phyloP scores from a whole-genome alignment of 805 yeast species.

The Kazachstania psychrophila region DNA sequence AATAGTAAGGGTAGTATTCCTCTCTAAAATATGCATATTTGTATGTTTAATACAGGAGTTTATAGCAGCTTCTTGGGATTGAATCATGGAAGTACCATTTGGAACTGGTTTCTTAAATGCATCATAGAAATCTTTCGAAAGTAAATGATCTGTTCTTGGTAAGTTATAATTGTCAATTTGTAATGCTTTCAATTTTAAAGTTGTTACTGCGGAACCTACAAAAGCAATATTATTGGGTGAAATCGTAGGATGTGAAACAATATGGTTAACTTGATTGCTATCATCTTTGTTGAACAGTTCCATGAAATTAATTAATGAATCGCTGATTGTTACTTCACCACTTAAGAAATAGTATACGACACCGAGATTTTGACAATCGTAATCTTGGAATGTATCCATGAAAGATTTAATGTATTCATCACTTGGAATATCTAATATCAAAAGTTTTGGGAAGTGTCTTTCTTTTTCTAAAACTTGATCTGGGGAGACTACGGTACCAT shows the following conservation, averaged over 20 bases:
- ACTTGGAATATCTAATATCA: slow-evolving; percentile 69
- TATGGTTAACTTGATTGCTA: slow-evolving; percentile 42
- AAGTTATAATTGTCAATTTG: slow-evolving; percentile 35
- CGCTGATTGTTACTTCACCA: slow-evolving; percentile 39
- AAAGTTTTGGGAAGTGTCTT: slow-evolving; percentile 46
- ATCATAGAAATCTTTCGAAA: slow-evolving; percentile 27
- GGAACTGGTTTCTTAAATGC: slow-evolving; percentile 27
- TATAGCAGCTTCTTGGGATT: slow-evolving; percentile 16
- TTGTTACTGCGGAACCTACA: slow-evolving; percentile 42
- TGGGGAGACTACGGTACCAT: slow-evolving; percentile 54
- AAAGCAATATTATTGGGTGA: slow-evolving; percentile 55
- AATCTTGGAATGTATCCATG: slow-evolving; percentile 22
- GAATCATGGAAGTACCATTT: slow-evolving; percentile 16
- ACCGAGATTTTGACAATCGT: slow-evolving; percentile 27
- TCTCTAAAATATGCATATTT: slow-evolving; percentile 21
- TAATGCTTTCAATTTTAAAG: slow-evolving; percentile 49
- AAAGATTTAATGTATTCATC: slow-evolving; percentile 34
- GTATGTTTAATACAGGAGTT: slow-evolving; percentile 8
- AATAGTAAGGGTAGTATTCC: slow-evolving; percentile 11
- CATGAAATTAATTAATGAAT: slow-evolving; percentile 42
- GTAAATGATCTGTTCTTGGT: slow-evolving; percentile 28
- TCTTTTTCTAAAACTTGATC: slow-evolving; percentile 64
- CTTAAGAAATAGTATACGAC: slow-evolving; percentile 74
- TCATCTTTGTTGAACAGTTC: slow-evolving; percentile 36
- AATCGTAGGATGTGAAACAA: slow-evolving; percentile 62